phyloP scores from a whole-genome alignment of 2,329 filamentous ascomycete genomes.

The Xylaria sp. region DNA sequence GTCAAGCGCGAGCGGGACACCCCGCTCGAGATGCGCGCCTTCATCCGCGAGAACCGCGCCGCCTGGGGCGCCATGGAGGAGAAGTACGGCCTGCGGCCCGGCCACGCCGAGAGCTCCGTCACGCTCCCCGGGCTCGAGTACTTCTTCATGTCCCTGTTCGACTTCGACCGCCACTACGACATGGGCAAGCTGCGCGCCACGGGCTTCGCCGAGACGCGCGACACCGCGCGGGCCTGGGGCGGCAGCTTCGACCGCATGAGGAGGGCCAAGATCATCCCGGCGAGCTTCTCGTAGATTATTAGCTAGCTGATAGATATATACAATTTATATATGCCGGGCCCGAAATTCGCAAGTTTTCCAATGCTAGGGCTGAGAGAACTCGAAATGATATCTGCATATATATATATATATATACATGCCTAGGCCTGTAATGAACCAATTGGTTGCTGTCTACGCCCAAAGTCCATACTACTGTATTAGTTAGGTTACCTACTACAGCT shows the following conservation, averaged over 20 bases:
- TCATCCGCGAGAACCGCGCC: slow-evolving; percentile 36
- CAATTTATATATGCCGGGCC: no score
- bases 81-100: slow-evolving; percentile 37
- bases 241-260: slow-evolving; percentile 1
- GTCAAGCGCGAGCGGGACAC: slow-evolving; percentile 4
- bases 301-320: background rate
- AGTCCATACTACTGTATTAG: background rate
- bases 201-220: slow-evolving; percentile 1
- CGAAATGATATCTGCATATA: no score
- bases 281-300: background rate
- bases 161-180: slow-evolving; percentile 41
- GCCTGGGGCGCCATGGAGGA: slow-evolving; percentile 39
- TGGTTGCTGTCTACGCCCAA: no score
- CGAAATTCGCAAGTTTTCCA: no score
- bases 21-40: slow-evolving; percentile 15
- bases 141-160: slow-evolving; percentile 40
- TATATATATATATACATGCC: no score
- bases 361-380: no score
- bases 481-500: no score
- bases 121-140: slow-evolving; percentile 36
- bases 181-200: slow-evolving; percentile 35
- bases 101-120: slow-evolving; percentile 37
- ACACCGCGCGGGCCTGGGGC: background rate
- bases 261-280: slow-evolving; percentile 10
- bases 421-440: no score